These are phyloP conservation scores for Suhomyces bribrorum DNA, from an alignment of 1,139 yeast genomes.

Conservation along the genomic window DNA sequence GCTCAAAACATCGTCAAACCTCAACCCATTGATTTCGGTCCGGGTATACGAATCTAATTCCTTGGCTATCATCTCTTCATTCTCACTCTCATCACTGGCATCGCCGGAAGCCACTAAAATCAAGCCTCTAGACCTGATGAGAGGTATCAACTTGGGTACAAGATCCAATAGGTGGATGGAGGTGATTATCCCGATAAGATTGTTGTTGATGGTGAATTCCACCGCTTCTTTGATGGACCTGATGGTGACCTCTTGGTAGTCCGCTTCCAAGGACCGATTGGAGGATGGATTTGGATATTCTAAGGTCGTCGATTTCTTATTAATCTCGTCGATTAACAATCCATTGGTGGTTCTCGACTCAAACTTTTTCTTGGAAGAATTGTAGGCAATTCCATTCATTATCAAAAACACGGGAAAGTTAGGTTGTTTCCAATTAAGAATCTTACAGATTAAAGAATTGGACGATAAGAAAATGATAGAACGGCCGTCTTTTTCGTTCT, in stretches of 20 bases:
- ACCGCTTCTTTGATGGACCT: slow-evolving; percentile 51
- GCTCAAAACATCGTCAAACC: slow-evolving; percentile 64
- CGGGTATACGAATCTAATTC: slow-evolving; percentile 47
- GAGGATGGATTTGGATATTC: slow-evolving; percentile 1
- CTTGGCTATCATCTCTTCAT: slow-evolving; percentile 27
- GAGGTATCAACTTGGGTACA: slow-evolving; percentile 74
- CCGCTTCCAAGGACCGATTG: slow-evolving; percentile 16
- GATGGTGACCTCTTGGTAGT: slow-evolving; percentile 44
- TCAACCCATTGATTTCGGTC: slow-evolving; percentile 72
- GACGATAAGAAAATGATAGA: slow-evolving; percentile 82
- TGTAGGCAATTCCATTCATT: slow-evolving; percentile 63
- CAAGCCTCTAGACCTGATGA: slow-evolving; percentile 78
- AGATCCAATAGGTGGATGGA: slow-evolving; percentile 69
- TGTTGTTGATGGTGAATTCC: slow-evolving; percentile 76
- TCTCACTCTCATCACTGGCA: slow-evolving; percentile 28
- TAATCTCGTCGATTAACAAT: slow-evolving; percentile 29
- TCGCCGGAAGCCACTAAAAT: slow-evolving; percentile 72
- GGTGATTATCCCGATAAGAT: slow-evolving; percentile 79
- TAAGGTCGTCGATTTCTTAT: slow-evolving; percentile 6
- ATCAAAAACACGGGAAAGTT: slow-evolving; percentile 91
- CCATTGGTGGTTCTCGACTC: slow-evolving; percentile 49
- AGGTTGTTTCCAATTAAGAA: slow-evolving; percentile 97
- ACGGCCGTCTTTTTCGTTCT: slow-evolving; percentile 35
- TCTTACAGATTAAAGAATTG: slow-evolving; percentile 86
- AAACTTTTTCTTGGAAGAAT: slow-evolving; percentile 27